These are phyloP conservation scores for Xylariaceae sp. DNA, from an alignment of 2,329 filamentous ascomycete genomes.

Conservation along the genomic window DNA sequence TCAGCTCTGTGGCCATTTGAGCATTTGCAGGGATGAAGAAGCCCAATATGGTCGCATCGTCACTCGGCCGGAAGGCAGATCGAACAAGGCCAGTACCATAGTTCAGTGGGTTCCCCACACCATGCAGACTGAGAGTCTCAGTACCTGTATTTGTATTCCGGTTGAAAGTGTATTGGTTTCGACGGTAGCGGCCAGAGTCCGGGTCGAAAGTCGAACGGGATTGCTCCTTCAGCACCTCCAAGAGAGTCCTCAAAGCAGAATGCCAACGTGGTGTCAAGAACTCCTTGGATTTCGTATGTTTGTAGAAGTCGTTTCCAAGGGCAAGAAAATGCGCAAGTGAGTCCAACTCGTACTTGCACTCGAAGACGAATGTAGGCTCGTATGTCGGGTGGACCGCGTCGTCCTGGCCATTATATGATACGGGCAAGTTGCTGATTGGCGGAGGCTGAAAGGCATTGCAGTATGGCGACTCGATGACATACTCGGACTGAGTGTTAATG, in stretches of 20 bases:
- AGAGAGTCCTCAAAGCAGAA: conserved; percentile 67
- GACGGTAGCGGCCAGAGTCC: conserved; percentile 57
- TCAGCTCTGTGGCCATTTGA: conserved; percentile 88
- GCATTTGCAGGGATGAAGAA: conserved; percentile 96
- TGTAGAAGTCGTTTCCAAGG: conserved; percentile 80
- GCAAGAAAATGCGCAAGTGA: conserved; percentile 89
- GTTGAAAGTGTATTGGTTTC: conserved; percentile 84
- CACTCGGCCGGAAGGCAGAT: conserved; percentile 89
- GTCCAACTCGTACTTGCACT: conserved; percentile 99
- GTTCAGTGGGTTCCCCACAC: conserved; percentile 88
- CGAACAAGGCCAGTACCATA: conserved; percentile 79
- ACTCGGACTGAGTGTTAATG: conserved; percentile 94
- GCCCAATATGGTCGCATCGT: conserved; percentile 90
- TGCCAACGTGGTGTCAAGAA: conserved; percentile 80
- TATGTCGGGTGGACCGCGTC: conserved; percentile 84
- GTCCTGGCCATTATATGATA: conserved; percentile 73
- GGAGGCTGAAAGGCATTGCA: conserved; percentile 98
- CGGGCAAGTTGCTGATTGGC: conserved; percentile 68
- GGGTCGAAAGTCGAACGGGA: conserved; percentile 75
- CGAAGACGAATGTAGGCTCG: conserved; percentile 81
- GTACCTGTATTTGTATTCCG: conserved; percentile 77
- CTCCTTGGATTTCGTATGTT: conserved; percentile 70
- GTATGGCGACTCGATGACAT: conserved; percentile 90
- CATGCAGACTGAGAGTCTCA: conserved; percentile 78
- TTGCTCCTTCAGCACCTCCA: conserved; percentile 73